Conservation (phyloP, 805 yeast species). For the Metschnikowia similis region DNA sequence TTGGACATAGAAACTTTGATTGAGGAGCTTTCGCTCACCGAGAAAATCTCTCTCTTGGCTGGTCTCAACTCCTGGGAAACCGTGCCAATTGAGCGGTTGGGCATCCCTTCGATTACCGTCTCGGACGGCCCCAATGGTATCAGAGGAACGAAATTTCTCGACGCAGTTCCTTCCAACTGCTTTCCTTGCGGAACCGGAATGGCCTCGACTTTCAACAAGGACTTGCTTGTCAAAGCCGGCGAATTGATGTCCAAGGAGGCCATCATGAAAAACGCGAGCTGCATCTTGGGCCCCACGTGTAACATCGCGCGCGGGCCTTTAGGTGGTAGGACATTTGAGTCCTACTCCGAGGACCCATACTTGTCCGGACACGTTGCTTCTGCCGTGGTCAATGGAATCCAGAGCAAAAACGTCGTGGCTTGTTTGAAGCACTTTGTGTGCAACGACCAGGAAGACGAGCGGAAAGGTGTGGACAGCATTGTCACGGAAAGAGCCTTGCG, state of each 20-base stretch:
- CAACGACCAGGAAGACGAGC: constrained; percentile 58
- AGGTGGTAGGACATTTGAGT: constrained; percentile 62
- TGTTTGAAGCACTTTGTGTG: constrained; percentile 61
- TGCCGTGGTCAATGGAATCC: constrained; percentile 52
- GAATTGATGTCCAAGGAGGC: constrained; percentile 52
- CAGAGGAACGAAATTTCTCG: constrained; percentile 53
- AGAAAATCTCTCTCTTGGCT: constrained; percentile 35
- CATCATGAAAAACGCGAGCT: constrained; percentile 48
- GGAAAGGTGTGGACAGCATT: constrained; percentile 45
- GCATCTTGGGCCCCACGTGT: constrained; percentile 39
- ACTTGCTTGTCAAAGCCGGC: constrained; percentile 47
- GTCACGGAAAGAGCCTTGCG: constrained; percentile 59
- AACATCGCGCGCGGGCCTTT: constrained; percentile 56
- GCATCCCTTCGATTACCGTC: constrained; percentile 17
- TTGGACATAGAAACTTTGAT: constrained; percentile 29
- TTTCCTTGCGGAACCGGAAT: constrained; percentile 60
- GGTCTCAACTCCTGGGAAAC: constrained; percentile 22
- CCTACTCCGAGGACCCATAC: constrained; percentile 59
- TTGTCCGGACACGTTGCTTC: constrained; percentile 45
- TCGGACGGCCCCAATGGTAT: constrained; percentile 64
- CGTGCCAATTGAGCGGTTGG: constrained; percentile 13
- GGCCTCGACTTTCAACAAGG: constrained; percentile 54
- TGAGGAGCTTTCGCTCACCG: constrained; percentile 29
- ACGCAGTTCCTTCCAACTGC: constrained; percentile 52
- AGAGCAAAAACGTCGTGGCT: constrained; percentile 46